phyloP scores from a whole-genome alignment of 73 alveolate genomes.

The Symbiodinium natans region DNA sequence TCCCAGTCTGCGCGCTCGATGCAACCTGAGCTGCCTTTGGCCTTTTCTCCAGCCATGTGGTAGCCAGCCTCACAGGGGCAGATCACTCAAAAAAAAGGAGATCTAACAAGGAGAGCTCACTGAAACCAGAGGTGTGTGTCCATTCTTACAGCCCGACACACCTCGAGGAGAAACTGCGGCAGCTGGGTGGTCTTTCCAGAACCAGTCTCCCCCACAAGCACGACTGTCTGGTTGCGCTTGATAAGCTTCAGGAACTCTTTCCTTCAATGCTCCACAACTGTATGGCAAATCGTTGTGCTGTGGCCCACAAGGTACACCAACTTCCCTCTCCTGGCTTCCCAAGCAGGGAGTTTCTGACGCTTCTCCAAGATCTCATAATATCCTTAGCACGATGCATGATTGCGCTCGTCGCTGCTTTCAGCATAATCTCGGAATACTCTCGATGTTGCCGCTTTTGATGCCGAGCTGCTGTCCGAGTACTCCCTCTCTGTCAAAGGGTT shows the following conservation, averaged over 20 bases:
- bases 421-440: no score
- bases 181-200: slow-evolving; percentile 97
- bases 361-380: slow-evolving; percentile 71
- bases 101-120: neutral
- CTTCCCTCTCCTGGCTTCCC: slow-evolving; percentile 70
- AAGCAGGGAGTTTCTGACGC: slow-evolving; percentile 89
- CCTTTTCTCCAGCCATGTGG: slow-evolving; percentile 83
- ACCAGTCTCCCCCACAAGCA: slow-evolving; percentile 97
- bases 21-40: slow-evolving; percentile 39
- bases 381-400: neutral
- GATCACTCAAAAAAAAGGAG: neutral
- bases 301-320: no score
- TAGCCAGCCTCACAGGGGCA: slow-evolving; percentile 41
- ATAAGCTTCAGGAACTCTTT: slow-evolving; percentile 80
- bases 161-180: slow-evolving; percentile 93
- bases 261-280: neutral
- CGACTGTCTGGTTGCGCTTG: slow-evolving; percentile 93
- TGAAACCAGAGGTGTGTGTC: neutral
- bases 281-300: no score
- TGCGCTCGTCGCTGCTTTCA: neutral
- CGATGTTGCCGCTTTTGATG: neutral
- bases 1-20: neutral
- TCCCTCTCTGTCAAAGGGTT: slow-evolving; percentile 68
- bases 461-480: slow-evolving; percentile 66
- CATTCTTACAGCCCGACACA: neutral